These are phyloP conservation scores for Metarhizium rileyi DNA, from an alignment of 2,329 filamentous ascomycete species.

Conservation along the genomic window DNA sequence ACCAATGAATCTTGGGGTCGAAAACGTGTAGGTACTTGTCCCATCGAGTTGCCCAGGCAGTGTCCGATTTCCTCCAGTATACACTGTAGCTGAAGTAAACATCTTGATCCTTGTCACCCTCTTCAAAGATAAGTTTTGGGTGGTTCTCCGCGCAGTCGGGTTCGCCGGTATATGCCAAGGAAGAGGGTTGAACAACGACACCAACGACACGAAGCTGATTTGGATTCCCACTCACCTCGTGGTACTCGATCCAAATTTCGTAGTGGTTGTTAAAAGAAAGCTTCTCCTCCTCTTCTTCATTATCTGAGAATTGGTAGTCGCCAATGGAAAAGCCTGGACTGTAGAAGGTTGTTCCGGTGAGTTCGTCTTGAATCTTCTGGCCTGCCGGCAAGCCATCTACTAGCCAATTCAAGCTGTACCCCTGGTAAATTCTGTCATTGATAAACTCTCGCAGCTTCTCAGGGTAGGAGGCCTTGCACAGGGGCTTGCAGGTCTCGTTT, in stretches of 20 bases:
- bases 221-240: slow-evolving; percentile 57
- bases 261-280: slow-evolving; percentile 84
- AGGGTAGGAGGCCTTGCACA: slow-evolving; percentile 61
- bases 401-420: slow-evolving; percentile 91
- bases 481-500: slow-evolving; percentile 77
- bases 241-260: slow-evolving; percentile 88
- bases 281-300: slow-evolving; percentile 41
- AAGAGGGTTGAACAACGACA: slow-evolving; percentile 77
- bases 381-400: slow-evolving; percentile 90
- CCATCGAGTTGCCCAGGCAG: slow-evolving; percentile 94
- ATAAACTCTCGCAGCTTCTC: slow-evolving; percentile 64
- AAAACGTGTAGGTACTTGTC: slow-evolving; percentile 98
- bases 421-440: slow-evolving; percentile 70
- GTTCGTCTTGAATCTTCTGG: slow-evolving; percentile 67
- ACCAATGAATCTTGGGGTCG: slow-evolving; percentile 98
- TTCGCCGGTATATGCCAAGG: slow-evolving; percentile 48
- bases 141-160: slow-evolving; percentile 54
- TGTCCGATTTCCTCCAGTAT: slow-evolving; percentile 74
- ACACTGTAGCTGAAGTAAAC: slow-evolving; percentile 91
- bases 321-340: slow-evolving; percentile 64
- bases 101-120: slow-evolving; percentile 39
- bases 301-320: slow-evolving; percentile 47
- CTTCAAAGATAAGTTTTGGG: slow-evolving; percentile 52
- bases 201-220: slow-evolving; percentile 82
- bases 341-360: slow-evolving; percentile 73